Conservation (phyloP, 148 eudicot species). For the Dianthus caryophyllus region DNA sequence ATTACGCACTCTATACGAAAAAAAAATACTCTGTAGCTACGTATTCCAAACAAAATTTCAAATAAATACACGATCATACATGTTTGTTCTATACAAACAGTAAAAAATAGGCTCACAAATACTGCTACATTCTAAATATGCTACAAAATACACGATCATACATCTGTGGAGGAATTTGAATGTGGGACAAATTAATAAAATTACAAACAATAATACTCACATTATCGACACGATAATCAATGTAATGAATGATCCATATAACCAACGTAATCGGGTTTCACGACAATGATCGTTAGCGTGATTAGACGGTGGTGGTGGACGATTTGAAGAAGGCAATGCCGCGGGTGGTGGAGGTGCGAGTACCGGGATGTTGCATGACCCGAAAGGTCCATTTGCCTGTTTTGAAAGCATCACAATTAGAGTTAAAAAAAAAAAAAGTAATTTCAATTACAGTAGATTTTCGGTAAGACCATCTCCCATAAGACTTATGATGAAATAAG, state of each 20-base stretch:
- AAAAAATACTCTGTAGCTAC: no score
- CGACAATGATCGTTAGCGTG: slow-evolving; percentile 18
- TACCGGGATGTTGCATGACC: slow-evolving; percentile 56
- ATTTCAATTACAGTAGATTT: no score
- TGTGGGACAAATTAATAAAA: neutral
- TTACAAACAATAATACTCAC: slow-evolving; percentile 22
- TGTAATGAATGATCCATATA: slow-evolving; percentile 30
- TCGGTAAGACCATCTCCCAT: no score
- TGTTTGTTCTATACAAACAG: slow-evolving; percentile 14
- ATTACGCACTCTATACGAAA: no score
- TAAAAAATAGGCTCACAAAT: slow-evolving; percentile 10
- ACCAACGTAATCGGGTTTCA: slow-evolving; percentile 24
- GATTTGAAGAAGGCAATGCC: slow-evolving; percentile 22
- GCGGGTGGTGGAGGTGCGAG: slow-evolving; percentile 91
- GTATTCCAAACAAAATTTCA: neutral
- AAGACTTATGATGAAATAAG: neutral
- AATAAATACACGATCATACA: neutral
- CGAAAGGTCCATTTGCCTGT: slow-evolving; percentile 61
- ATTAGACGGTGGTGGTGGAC: slow-evolving; percentile 19
- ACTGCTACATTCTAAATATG: no score
- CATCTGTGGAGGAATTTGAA: no score
- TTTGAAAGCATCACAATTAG: neutral
- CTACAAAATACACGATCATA: no score
- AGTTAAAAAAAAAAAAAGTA: no score
- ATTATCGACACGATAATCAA: slow-evolving; percentile 16